Base-by-base conservation (phyloP, 257 asterid species). In the Lavandula angustifolia region DNA sequence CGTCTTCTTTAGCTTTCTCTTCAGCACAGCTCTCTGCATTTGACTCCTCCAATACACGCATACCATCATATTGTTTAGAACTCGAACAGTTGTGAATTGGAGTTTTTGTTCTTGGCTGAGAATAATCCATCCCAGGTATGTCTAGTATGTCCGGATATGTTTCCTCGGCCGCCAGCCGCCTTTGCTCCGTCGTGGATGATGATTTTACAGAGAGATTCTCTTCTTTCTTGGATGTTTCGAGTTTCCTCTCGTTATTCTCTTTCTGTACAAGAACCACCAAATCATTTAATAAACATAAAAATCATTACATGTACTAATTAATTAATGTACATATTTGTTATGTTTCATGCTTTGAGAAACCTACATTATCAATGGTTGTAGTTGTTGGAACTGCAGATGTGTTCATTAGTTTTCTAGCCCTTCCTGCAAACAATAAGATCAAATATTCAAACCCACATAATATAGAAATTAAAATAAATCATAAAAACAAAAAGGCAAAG, bases 101-200 rank as follows among this genome's bases (percentile, higher is more conserved):
- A 74, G 94, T 83, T 67, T 84, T 87, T 74, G 94, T 77, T 69
- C 63, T 74, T 7, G 96, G 87, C 58, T 78, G 95, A 42, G 96
- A 85, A 80, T 89, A 89, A 67, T 87, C 96, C 95, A 89, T 89
- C 53, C 83, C 94, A 7, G 89, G 86, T 32, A 89, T 53, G 74
- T 89, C 96, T 41, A 84, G 27, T 62, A 78, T 53, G 54, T 81
- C 89, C 10, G 91, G 89, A 56, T 78, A 78, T 4, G 57, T 76
- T 32, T 57, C 74, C 7, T 14, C 13, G 4, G n/a, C 54, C 2
- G 33, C 49, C 11, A 35, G 66, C 18, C 9, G 73, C 11, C 50
- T 65, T 65, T 72, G 60, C 64, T 70, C 50, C n/a, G 73, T 65
- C 65, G 9, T 55, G n/a, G 81, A 57, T 1, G 81, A 73, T 29